Evolutionary conservation across 1,284 basidiomycete genomes (phyloP), one percentile per base, ranked within the genome.

Genomic region (Ceratobasidium sp.): DNA sequence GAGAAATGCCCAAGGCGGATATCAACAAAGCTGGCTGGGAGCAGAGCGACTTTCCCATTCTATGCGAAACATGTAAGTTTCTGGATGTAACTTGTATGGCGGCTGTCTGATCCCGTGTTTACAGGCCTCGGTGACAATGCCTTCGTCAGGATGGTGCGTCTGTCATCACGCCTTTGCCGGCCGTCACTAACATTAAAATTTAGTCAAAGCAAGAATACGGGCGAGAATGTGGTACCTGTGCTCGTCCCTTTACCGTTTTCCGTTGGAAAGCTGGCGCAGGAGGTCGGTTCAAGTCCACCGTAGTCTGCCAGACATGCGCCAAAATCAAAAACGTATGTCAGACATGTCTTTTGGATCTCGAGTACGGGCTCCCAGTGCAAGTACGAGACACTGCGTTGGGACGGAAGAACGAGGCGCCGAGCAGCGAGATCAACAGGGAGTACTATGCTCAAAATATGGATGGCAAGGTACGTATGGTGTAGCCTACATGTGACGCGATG

Each of bases 271-370:
- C 97, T 1, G 97, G 97, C 58, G 76, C 86, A 15, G 96, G 95
- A 47, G 91, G 89, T 77, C 89, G 97, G 45, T 97, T 89, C 87
- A 99, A 99, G 83, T 93, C 94, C 75, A 99, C 97, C 3, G 96
- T 98, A 72, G 90, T 99, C 73, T 99, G 97, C 80, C 95, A 97
- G 78, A 98, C 97, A 0, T 99, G 97, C 76, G 93, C 96, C 42
- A 99, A 98, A 83, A 91, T 98, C 75, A 98, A 98, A 84, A 98
- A 99, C 76, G 93, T 97, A 47, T 99, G 97, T 81, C 97, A 99
- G 81, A 98, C 96, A 0, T 99, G 97, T 79, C 83, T 99, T 31
- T 83, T 99, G 38, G 97, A 99, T 78, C 85, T 96, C 70, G 95
- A 98, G 79, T 99, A 95, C 75, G 94, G 94, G 17, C 81, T 99